Conservation (phyloP, 2,329 filamentous ascomycete species). For the Alternaria dauci region DNA sequence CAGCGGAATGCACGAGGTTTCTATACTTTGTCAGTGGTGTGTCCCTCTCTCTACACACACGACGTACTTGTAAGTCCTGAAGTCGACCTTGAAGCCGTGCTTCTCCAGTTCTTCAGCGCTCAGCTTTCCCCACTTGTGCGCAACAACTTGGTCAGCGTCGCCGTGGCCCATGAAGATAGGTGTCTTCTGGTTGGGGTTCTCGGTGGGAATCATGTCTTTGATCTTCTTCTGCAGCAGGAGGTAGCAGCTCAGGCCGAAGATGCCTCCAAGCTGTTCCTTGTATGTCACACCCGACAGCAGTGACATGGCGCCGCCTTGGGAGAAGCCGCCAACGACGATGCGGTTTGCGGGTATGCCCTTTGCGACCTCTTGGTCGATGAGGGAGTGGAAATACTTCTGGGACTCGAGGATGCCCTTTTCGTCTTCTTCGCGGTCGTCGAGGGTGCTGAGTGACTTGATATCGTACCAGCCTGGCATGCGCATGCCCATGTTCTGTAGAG, state of each 20-base stretch:
- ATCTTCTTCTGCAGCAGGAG: constrained; percentile 74
- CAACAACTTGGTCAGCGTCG: constrained; percentile 76
- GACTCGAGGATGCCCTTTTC: constrained; percentile 77
- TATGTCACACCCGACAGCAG: constrained; percentile 81
- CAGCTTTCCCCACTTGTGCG: constrained; percentile 70
- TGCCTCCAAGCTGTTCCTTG: constrained; percentile 79
- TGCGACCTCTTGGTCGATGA: constrained; percentile 83
- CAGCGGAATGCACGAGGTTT: constrained; percentile 77
- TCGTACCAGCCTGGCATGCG: constrained; percentile 90
- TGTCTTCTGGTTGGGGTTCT: constrained; percentile 73
- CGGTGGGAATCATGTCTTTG: constrained; percentile 54
- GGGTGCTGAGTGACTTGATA: constrained; percentile 63
- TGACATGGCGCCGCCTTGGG: constrained; percentile 86
- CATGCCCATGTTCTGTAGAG: constrained; percentile 73
- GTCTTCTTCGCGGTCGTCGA: constrained; percentile 64
- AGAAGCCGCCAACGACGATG: constrained; percentile 87
- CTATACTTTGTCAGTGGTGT: constrained; percentile 52
- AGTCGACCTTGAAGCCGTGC: constrained; percentile 75
- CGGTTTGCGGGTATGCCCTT: constrained; percentile 82
- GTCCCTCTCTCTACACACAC: too few relatives aligned
- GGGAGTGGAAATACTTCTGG: constrained; percentile 76
- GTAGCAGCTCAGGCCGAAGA: constrained; percentile 86
- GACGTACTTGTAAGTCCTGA: constrained; percentile 76
- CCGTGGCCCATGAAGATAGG: constrained; percentile 92
- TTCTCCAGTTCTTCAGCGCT: constrained; percentile 73